Conservation (phyloP, 2,329 filamentous ascomycete species). For the Catunica adiposa region DNA sequence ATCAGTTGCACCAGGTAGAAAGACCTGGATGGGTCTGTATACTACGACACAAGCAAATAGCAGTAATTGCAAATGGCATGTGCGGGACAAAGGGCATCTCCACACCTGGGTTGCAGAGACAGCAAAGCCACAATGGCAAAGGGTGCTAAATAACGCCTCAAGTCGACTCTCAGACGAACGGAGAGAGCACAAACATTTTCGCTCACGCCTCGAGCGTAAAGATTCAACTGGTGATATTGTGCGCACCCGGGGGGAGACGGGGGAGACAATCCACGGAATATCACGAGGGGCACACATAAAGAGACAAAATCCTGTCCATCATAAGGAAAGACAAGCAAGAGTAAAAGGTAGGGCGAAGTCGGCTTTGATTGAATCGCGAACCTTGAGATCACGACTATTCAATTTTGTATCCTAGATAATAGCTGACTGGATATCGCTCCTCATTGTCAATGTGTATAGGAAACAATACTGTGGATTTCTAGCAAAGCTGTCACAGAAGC, state of each 20-base stretch:
- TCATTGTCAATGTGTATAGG: neutral
- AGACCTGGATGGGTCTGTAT: no score
- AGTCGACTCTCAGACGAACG: neutral
- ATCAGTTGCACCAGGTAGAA: neutral
- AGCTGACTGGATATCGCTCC: neutral
- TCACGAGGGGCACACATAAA: no score
- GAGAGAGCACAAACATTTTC: neutral
- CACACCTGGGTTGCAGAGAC: neutral
- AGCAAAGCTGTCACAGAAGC: neutral
- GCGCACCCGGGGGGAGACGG: neutral
- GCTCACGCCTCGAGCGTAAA: neutral
- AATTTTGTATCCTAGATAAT: neutral
- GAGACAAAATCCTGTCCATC: no score
- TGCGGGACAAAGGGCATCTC: neutral
- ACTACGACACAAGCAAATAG: neutral
- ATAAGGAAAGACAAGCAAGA: no score
- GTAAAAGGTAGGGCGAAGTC: no score
- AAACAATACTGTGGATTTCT: neutral
- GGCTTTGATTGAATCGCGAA: neutral
- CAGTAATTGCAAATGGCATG: neutral
- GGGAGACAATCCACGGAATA: no score
- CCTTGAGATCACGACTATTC: neutral
- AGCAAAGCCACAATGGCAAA: neutral
- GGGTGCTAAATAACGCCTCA: neutral
- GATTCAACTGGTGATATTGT: neutral